Conservation (phyloP, 108 stramenopile genomes). For the Conticribra weissflogii region DNA sequence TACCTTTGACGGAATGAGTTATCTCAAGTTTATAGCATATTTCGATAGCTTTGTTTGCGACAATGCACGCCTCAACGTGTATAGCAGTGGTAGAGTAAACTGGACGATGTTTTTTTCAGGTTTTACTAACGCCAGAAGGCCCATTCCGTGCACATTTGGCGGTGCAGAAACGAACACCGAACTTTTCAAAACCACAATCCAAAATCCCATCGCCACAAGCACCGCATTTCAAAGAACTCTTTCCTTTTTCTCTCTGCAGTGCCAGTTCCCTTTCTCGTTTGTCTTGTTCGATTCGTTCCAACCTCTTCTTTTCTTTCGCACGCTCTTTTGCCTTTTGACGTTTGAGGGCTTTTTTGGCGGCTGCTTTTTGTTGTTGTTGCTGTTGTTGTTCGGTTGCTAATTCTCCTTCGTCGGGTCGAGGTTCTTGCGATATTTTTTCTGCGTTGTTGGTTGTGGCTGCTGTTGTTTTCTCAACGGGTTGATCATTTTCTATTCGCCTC, state of each 20-base stretch:
- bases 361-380: conserved; percentile 17
- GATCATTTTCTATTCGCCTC: background rate
- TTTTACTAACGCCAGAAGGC: background rate
- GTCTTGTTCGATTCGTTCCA: conserved; percentile 27
- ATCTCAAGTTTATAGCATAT: too few species aligned
- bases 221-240: conserved; percentile 41
- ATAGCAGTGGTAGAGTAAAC: too few species aligned
- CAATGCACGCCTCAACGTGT: too few species aligned
- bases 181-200: conserved; percentile 61
- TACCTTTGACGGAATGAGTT: too few species aligned
- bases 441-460: background rate
- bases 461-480: background rate
- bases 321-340: conserved; percentile 60
- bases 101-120: too few species aligned
- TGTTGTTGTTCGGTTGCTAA: too few species aligned
- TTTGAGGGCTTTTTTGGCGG: conserved; percentile 53
- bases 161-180: conserved; percentile 54
- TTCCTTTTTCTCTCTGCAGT: conserved; percentile 37
- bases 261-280: conserved; percentile 24
- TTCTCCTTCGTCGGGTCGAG: conserved; percentile 22
- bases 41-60: too few species aligned
- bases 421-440: background rate
- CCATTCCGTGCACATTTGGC: conserved; percentile 57
- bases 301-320: conserved; percentile 42
- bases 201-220: conserved; percentile 58